phyloP scores from a whole-genome alignment of 352 stramenopile species.

The Chrysophaeum taylorii region DNA sequence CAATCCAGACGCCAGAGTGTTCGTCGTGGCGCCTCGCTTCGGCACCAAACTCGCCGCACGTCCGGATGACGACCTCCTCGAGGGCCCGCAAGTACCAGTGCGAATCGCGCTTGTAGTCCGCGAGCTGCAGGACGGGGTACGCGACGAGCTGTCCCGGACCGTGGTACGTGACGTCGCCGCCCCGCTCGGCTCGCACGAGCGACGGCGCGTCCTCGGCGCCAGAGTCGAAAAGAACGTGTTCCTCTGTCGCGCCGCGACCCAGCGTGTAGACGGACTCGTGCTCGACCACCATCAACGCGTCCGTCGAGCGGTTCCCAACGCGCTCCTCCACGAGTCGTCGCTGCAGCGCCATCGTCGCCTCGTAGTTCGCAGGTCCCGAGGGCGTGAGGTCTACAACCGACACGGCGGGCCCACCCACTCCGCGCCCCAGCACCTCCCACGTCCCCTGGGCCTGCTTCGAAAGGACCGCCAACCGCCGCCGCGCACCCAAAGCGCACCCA shows the following conservation, averaged over 20 bases:
- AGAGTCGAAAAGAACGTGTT: slow-evolving; percentile 58
- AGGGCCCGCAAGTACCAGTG: slow-evolving; percentile 92
- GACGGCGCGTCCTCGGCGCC: neutral
- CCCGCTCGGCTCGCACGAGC: slow-evolving; percentile 92
- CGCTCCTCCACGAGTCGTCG: neutral
- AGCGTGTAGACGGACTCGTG: slow-evolving; percentile 90
- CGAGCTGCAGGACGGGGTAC: slow-evolving; percentile 91
- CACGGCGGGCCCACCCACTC: neutral
- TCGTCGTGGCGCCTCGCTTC: neutral
- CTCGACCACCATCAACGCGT: slow-evolving; percentile 69
- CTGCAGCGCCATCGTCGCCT: neutral
- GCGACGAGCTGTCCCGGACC: slow-evolving; percentile 91
- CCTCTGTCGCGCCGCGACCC: slow-evolving; percentile 45
- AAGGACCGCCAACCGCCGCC: too few species aligned
- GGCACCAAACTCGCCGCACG: neutral
- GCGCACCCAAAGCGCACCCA: too few species aligned
- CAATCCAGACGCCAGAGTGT: slow-evolving; percentile 90
- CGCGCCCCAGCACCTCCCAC: too few species aligned
- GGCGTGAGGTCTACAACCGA: neutral
- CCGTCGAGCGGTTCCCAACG: slow-evolving; percentile 10
- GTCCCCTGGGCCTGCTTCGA: too few species aligned
- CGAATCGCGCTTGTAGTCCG: slow-evolving; percentile 80
- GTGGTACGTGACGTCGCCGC: slow-evolving; percentile 97
- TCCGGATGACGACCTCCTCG: slow-evolving; percentile 82
- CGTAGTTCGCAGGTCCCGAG: neutral